Evolutionary conservation across 1,284 basidiomycete species (phyloP), one percentile per base, ranked within the genome.

Genomic region (Ustilago vetiveriae): DNA sequence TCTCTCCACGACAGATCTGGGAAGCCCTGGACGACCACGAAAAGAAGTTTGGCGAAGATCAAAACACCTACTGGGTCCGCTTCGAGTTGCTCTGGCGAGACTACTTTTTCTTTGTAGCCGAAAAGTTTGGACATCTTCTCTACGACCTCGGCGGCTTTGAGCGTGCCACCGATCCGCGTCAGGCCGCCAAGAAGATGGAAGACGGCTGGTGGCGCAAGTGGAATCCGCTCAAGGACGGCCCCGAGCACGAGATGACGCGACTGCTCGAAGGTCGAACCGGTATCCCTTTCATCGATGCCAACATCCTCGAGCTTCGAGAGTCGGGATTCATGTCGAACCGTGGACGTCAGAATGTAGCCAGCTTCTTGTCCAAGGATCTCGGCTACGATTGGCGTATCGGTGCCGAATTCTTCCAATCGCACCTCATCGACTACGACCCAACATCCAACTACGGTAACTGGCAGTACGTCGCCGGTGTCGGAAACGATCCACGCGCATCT

Each of bases 31-130:
- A 81, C 43, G 75, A 80, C 23, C 82, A 83, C 70, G 82, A 83
- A 44, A 64, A 68, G 27, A 79, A 81, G 48, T 81, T 75, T 43
- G 82, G 82, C 19, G 74, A 75, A 42, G 78, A 80, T 26, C 81
- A 83, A 42, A 83, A 83, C 69, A 82, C 83, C 11, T 85, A 85
- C 69, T 85, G 84, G 84, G 81, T 82, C 27, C 80, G 83, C 74
- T 87, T 87, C 68, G 86, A 87, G 75, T 72, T 87, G 11, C 80
- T 86, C 21, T 86, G 85, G 85, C 74, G 86, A 16, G 86, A 87
- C 68, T 87, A 86, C 76, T 86, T 87, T 78, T 83, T 85, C 55
- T 85, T 83, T 48, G 83, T 83, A 41, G 76, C 82, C 5, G 58
- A 83, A 76, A 84, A 83, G 69, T 84, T 75, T 40, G 83, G 83